phyloP scores from a whole-genome alignment of 371 early-diverging fungal genomes.

The Mycotypha africana region DNA sequence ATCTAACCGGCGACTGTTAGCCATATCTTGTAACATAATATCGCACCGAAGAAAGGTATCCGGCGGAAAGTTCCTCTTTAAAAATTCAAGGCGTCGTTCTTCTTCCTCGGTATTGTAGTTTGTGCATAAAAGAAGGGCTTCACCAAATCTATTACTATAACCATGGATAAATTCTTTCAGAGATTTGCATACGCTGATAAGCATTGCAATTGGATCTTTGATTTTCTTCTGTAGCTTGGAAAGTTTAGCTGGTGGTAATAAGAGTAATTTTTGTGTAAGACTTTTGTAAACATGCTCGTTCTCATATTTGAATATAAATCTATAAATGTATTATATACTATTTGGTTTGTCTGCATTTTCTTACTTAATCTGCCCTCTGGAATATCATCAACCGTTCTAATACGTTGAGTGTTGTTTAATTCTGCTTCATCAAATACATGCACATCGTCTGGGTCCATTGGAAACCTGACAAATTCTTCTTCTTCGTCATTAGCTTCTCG shows the following conservation, averaged over 20 bases:
- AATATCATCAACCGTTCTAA: too few species aligned
- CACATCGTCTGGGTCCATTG: conserved; percentile 3
- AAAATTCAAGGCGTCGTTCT: conserved; percentile 17
- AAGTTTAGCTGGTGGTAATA: conserved; percentile 6
- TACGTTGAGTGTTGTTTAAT: too few species aligned
- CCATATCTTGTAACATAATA: conserved; percentile 37
- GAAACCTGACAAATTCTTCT: background rate
- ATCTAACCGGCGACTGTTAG: conserved; percentile 26
- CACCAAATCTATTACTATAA: conserved; percentile 21
- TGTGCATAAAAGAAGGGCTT: conserved; percentile 10
- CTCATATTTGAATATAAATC: too few species aligned
- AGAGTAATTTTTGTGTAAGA: too few species aligned
- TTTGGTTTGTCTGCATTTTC: background rate
- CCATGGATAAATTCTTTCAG: conserved; percentile 20
- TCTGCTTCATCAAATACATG: conserved; percentile 23
- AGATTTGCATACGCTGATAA: conserved; percentile 28
- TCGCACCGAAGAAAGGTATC: conserved; percentile 29
- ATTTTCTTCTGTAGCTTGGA: conserved; percentile 16
- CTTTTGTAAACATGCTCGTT: too few species aligned
- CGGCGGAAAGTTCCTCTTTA: conserved; percentile 30
- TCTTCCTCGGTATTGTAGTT: conserved; percentile 29
- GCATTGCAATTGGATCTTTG: conserved; percentile 25
- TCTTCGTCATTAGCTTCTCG: conserved; percentile 17
- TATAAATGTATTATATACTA: too few species aligned
- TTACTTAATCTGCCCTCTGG: conserved; percentile 22